Evolutionary conservation across 352 stramenopile genomes (phyloP).

Genomic region (Pythium oligandrum): DNA sequence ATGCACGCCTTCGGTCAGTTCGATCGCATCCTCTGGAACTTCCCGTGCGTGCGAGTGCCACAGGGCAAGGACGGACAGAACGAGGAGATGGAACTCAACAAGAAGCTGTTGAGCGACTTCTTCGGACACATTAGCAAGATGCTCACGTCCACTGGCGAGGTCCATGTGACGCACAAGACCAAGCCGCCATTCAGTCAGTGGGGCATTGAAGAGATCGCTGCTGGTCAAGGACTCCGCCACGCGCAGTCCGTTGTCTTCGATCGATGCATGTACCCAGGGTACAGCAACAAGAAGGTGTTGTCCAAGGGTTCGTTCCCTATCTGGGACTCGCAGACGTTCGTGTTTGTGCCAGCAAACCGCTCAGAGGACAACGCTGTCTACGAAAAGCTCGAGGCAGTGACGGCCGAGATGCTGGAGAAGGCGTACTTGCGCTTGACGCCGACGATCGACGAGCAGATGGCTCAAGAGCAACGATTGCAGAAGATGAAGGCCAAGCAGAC

Average conservation of each 20-base stretch:
- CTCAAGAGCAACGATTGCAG: constrained; percentile 25
- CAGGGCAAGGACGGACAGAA: constrained; percentile 95
- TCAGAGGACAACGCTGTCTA: constrained; percentile 10
- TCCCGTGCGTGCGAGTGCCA: constrained; percentile 89
- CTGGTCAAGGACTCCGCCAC: constrained; percentile 37
- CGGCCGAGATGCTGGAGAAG: constrained; percentile 54
- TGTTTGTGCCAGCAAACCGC: constrained; percentile 69
- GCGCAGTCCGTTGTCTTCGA: constrained; percentile 91
- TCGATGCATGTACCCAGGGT: constrained; percentile 87
- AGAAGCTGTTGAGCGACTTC: constrained; percentile 88
- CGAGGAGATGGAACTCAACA: constrained; percentile 94
- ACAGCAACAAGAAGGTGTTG: constrained; percentile 95
- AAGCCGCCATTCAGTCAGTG: constrained; percentile 89
- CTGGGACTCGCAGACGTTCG: constrained; percentile 93
- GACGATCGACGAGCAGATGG: constrained; percentile 41
- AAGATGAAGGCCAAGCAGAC: constrained; percentile 30
- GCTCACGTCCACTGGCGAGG: constrained; percentile 67
- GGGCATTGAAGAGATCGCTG: constrained; percentile 72
- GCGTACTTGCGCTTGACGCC: constrained; percentile 63
- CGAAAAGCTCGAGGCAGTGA: constrained; percentile 34
- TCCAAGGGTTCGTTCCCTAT: constrained; percentile 95
- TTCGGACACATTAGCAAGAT: constrained; percentile 56
- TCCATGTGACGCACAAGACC: constrained; percentile 96
- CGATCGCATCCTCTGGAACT: constrained; percentile 96
- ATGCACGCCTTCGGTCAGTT: constrained; percentile 73